Evolutionary conservation across 116 monocot species (phyloP), one percentile per base, ranked within the genome.

Genomic region (Papilionanthe hybrid): DNA sequence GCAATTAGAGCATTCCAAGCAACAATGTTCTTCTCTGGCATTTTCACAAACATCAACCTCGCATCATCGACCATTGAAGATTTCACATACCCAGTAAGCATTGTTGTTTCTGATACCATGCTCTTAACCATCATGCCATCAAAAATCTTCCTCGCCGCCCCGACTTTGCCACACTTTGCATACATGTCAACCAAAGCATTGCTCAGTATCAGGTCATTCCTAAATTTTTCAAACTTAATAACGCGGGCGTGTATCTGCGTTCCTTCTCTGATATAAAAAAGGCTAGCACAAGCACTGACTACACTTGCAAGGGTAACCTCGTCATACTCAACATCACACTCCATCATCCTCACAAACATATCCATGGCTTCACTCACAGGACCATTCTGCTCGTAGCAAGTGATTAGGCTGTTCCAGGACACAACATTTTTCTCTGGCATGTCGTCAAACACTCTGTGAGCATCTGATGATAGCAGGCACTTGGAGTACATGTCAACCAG

Each of bases 151-250:
- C 85, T 86, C 1, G 91, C 92, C 57, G 79, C 81, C 45, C 44
- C 66, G 19, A 92, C 78, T 55, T 81, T 88, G 15, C 81, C 63
- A 68, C 94, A 94, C 55, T 94, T 94, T 0, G 90, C 85, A 73
- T 94, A 94, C 91, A 94, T 90, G 76, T 94, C 94, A 55, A 92
- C 88, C 57, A 92, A 79, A 0, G 92, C 94, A 77, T 94, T 94
- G 80, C 76, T 57, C 20, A 91, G 69, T 44, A 94, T 80, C 79
- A 94, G 55, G 58, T 94, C 92, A 44, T 82, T 49, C 23, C 88
- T 78, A 58, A 85, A 76, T 7, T 42, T 85, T 42, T 87, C 86
- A 37, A 20, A 76, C 68, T 88, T 88, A 23, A 89, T 63, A 0
- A 49, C 79, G 18, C 42, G 81, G 1, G 82, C 69, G 77, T 94